phyloP scores from a whole-genome alignment of 2,329 filamentous ascomycete genomes.

The Exophiala mesophila region DNA sequence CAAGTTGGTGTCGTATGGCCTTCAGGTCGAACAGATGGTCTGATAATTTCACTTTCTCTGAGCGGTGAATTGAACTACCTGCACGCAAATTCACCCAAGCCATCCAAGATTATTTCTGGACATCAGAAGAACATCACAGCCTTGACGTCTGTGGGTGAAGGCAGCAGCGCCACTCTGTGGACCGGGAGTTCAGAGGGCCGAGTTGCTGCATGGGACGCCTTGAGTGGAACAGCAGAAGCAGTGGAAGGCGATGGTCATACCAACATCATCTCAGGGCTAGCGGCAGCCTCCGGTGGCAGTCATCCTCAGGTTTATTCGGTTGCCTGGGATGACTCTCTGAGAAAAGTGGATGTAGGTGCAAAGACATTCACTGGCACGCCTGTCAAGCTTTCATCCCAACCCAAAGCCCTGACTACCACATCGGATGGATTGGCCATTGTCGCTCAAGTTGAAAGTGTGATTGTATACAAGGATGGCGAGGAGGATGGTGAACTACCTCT shows the following conservation, averaged over 20 bases:
- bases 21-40: conserved; percentile 70
- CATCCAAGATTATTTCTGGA: conserved; percentile 70
- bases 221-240: conserved; percentile 61
- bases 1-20: conserved; percentile 95
- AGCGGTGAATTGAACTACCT: conserved; percentile 89
- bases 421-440: conserved; percentile 51
- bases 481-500: conserved; percentile 58
- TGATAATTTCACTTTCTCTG: conserved; percentile 86
- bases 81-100: conserved; percentile 63
- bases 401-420: conserved; percentile 64
- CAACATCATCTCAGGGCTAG: conserved; percentile 77
- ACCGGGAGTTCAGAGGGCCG: conserved; percentile 91
- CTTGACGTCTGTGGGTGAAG: conserved; percentile 53
- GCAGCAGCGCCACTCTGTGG: conserved; percentile 57
- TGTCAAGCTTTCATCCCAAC: conserved; percentile 69
- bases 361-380: conserved; percentile 69
- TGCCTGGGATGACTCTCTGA: conserved; percentile 89
- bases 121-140: conserved; percentile 91
- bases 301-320: conserved; percentile 69
- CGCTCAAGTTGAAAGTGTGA: conserved; percentile 56
- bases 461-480: conserved; percentile 51
- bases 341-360: conserved; percentile 68
- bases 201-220: conserved; percentile 76
- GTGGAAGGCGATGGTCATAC: conserved; percentile 78
- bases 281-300: conserved; percentile 41